Conservation (phyloP, 352 stramenopile species). For the Pythium aquatile region DNA sequence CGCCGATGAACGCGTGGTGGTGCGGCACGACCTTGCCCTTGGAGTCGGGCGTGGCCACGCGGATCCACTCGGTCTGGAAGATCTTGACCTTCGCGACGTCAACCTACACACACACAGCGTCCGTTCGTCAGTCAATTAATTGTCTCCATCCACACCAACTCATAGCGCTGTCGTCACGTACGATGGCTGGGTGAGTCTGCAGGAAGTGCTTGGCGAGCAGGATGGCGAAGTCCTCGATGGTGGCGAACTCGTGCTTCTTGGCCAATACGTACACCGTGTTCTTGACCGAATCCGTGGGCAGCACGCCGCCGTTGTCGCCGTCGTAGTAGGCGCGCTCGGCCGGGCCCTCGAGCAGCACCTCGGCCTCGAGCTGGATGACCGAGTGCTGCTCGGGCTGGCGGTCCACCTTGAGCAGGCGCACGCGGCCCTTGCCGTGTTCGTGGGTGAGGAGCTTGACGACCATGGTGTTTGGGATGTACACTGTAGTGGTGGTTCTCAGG, state of each 20-base stretch:
- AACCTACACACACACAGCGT: constrained; percentile 31
- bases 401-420: constrained; percentile 86
- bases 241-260: constrained; percentile 86
- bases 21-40: constrained; percentile 55
- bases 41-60: constrained; percentile 50
- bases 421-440: constrained; percentile 86
- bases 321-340: constrained; percentile 78
- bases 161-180: constrained; percentile 26
- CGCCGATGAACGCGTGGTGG: constrained; percentile 75
- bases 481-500: neutral
- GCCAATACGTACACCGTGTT: constrained; percentile 89
- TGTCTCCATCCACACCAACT: neutral
- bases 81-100: constrained; percentile 74
- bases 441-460: constrained; percentile 67
- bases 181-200: constrained; percentile 68
- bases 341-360: constrained; percentile 82
- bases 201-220: constrained; percentile 89
- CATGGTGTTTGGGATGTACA: constrained; percentile 30
- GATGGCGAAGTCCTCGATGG: constrained; percentile 86
- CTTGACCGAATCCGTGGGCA: constrained; percentile 90
- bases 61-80: constrained; percentile 76
- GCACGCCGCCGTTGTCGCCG: constrained; percentile 81
- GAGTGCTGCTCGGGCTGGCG: constrained; percentile 71
- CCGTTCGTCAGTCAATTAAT: neutral
- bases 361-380: constrained; percentile 78